phyloP scores from a whole-genome alignment of 2,329 filamentous ascomycete species.

The Exutisphaerella laricina region DNA sequence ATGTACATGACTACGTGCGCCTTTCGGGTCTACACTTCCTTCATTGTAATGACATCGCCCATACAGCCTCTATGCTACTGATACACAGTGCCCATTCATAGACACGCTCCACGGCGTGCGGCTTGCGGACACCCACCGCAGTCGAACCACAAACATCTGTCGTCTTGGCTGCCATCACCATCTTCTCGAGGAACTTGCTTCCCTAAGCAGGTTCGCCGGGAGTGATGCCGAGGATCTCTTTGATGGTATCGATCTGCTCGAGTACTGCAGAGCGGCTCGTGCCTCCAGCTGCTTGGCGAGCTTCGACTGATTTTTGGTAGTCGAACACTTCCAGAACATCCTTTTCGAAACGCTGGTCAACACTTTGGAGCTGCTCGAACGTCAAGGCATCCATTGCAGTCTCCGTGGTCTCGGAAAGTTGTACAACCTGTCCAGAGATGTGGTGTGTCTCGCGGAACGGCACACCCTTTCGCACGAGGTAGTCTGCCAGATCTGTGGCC shows the following conservation, averaged over 20 bases:
- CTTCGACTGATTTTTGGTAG: conserved; percentile 78
- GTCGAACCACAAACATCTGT: not conserved
- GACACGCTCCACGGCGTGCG: not conserved
- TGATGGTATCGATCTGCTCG: conserved; percentile 56
- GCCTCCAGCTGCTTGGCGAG: conserved; percentile 68
- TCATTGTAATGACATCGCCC: no score
- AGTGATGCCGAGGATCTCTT: conserved; percentile 36
- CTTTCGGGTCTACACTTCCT: no score
- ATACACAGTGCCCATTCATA: not conserved
- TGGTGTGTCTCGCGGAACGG: conserved; percentile 78
- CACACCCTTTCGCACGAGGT: conserved; percentile 59
- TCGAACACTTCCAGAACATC: conserved; percentile 69
- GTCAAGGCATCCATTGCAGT: conserved; percentile 62
- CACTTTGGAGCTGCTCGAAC: conserved; percentile 59
- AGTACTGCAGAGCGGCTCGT: conserved; percentile 65
- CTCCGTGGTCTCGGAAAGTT: conserved; percentile 60
- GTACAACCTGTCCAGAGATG: conserved; percentile 67
- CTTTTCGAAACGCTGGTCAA: conserved; percentile 64
- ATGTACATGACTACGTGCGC: no score
- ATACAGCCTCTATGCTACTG: no score
- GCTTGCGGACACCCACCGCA: not conserved
- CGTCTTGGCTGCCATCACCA: not conserved
- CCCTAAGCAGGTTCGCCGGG: no score
- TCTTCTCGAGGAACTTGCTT: not conserved
- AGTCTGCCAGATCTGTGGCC: conserved; percentile 64